Evolutionary conservation across 2,329 filamentous ascomycete species (phyloP), one percentile per base, ranked within the genome.

Genomic region (Colletotrichum sp.): DNA sequence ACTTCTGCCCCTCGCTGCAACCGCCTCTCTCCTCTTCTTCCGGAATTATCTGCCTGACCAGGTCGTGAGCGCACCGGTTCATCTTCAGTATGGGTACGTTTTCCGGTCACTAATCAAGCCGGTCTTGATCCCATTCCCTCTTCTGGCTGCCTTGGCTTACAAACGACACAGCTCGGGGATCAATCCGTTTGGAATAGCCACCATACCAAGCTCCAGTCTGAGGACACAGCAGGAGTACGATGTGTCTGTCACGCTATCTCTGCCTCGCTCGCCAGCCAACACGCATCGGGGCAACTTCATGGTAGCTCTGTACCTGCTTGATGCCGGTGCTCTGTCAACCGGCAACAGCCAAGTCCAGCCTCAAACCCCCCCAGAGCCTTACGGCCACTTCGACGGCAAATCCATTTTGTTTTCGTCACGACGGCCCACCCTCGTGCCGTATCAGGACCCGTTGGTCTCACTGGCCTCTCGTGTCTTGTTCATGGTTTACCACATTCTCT

Each of bases 261-360:
- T 99, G 78, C 97, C 97, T 21, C 92, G 93, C 55, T 97, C 95
- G 4, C 92, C 92, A 0, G 85, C 89, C 3, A 99, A 99, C 81
- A 86, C 94, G 26, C 90, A 90, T 3, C 90, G 91, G 16, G 97
- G 97, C 32, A 99, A 99, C 86, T 99, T 98, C 88, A 99, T 99
- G 97, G 87, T 99, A 21, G 93, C 95, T 63, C 87, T 98, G 18
- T 90, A 92, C 76, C 90, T 98, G 68, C 89, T 95, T 66, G 89
- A 89, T 30, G 85, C 86, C 28, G 83, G 85, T 79, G 32, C 79
- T 80, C 44, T 80, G 74, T 77, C 78, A 32, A 28, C 78, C 18
- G 76, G 77, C 12, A 75, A 78, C n/a, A 78, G 68, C 44, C 69
- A 80, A 26, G 12, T 59, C 18, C 74, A 69, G 26, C 76, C 76